Base-by-base conservation (phyloP, 2,329 filamentous ascomycete genomes). In the Hypoxylon rubiginosum region DNA sequence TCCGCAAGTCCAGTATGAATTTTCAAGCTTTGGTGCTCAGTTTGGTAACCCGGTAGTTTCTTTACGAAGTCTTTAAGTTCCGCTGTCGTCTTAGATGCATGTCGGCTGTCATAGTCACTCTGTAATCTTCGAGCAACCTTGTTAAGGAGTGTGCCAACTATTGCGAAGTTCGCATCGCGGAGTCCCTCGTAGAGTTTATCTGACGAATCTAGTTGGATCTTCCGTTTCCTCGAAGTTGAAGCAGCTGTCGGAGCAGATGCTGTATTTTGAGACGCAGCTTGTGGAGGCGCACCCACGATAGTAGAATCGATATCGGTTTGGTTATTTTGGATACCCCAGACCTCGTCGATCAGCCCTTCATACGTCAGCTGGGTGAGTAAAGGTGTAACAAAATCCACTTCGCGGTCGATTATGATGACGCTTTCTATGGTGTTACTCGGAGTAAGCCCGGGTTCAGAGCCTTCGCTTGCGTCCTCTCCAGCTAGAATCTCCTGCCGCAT, bases 11-110 rank as follows among this genome's bases (percentile, higher is more conserved):
- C 92, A 1, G 94, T 97, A 75, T 99, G 96, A 30, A 95, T 88
- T 68, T 96, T 94, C n/a, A 97, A 83, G 74, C 92, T 97, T 71
- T 95, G 91, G 74, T 97, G 94, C 78, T 99, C 96, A 50, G 94
- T 91, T 79, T 98, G 95, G 73, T 97, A 97, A 10, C 90, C 91
- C 0, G 96, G 95, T 26, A 99, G 83, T 77, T 97, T 97, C 72
- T 91, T 90, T n/a, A 99, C 96, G 76, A 98, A 97, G 24, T 97
- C 94, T 71, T 94, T 92, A 32, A 99, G 88, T 77, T 99, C 96
- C 3, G 93, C 90, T 17, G 96, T 94, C 1, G 92, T 94, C 77
- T 96, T 97, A 4, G 92, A 91, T 52, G 88, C 89, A 77, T 97
- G 93, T 66, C 95, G 92, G 69, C 87, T 91, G 76, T 98, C 94